Evolutionary conservation across 1,284 basidiomycete genomes (phyloP).

Genomic region (Phylloporus gajari): DNA sequence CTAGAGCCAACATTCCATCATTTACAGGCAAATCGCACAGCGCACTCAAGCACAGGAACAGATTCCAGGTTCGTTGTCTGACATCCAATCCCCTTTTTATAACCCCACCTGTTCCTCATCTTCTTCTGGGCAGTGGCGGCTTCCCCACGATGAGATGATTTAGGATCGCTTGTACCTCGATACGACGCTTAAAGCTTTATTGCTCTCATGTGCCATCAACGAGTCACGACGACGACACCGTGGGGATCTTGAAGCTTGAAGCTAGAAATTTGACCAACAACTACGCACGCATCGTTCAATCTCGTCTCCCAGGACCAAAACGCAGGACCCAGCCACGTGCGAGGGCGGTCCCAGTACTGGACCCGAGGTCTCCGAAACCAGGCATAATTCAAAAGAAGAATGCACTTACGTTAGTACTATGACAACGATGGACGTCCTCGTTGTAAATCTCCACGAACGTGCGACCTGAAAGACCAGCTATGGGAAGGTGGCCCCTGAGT

Average conservation of each 20-base stretch:
- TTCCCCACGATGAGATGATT: neutral
- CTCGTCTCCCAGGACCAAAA: no score
- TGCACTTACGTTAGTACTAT: neutral
- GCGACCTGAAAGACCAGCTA: neutral
- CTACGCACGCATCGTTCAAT: neutral
- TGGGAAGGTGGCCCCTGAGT: neutral
- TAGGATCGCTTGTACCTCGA: neutral
- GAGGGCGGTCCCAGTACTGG: neutral
- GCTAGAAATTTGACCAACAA: neutral
- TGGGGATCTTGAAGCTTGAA: no score
- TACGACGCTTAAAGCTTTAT: neutral
- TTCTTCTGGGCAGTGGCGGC: neutral
- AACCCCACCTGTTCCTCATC: neutral
- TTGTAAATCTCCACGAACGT: slow-evolving; percentile 1
- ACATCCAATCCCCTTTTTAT: neutral
- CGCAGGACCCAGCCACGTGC: neutral
- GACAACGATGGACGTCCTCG: neutral
- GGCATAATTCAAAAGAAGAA: neutral
- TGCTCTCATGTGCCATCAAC: no score
- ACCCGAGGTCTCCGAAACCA: neutral
- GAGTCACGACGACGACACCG: no score
- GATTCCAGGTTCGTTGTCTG: neutral
- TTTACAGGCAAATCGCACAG: no score
- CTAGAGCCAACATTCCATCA: no score
- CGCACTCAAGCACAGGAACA: neutral